phyloP scores from a whole-genome alignment of 768 basidiomycete species.

The Saitozyma sp. region DNA sequence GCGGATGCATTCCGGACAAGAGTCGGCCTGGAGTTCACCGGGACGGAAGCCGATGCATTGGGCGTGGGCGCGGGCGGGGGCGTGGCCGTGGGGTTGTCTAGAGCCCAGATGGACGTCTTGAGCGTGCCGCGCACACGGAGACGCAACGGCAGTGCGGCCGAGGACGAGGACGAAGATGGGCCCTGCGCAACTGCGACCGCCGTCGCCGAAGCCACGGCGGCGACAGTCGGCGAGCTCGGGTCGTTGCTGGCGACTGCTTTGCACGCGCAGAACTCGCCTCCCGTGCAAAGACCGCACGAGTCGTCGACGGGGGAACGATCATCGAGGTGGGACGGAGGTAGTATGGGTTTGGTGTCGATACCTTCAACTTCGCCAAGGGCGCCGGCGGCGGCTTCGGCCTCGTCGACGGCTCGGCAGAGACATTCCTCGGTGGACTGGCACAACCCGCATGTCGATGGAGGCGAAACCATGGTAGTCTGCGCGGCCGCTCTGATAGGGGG shows the following conservation, averaged over 20 bases:
- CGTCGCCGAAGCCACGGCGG: neutral
- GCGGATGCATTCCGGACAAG: too few relatives aligned
- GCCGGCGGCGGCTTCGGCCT: conserved; percentile 14
- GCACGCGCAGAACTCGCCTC: conserved; percentile 40
- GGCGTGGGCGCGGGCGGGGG: neutral
- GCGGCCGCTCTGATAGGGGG: too few relatives aligned
- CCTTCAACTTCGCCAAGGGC: neutral
- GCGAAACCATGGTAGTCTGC: too few relatives aligned
- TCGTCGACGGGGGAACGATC: conserved; percentile 2
- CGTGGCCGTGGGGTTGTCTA: conserved; percentile 12
- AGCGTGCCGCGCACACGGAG: conserved; percentile 1
- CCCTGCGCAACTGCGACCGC: neutral
- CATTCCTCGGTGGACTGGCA: conserved; percentile 40
- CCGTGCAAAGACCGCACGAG: conserved; percentile 37
- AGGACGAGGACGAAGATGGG: neutral
- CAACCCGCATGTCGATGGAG: conserved; percentile 24
- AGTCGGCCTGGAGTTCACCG: too few relatives aligned
- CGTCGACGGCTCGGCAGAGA: conserved; percentile 34
- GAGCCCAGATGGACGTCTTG: conserved; percentile 28
- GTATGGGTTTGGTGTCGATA: conserved; percentile 2
- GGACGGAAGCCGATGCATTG: too few relatives aligned
- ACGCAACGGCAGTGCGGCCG: conserved; percentile 10
- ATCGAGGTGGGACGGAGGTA: conserved; percentile 5
- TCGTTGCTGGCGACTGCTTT: conserved; percentile 14
- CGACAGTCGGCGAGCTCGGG: conserved; percentile 3